Evolutionary conservation across 371 early-diverging fungal species (phyloP), one percentile per base, ranked within the genome.

Genomic region (Mortierella sp.): DNA sequence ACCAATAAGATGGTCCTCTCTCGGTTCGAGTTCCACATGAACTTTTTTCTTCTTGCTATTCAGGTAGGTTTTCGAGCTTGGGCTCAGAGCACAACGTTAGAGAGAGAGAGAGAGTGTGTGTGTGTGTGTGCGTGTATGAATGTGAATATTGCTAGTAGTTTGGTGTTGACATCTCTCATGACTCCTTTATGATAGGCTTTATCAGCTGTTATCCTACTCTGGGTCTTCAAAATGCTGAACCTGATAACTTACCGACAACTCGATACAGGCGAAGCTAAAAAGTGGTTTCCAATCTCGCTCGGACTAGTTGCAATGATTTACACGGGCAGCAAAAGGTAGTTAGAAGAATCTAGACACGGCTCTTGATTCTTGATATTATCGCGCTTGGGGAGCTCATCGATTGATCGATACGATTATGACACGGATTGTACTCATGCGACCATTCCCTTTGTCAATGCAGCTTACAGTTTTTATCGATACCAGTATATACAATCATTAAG

Each of bases 401-500:
- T 43, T 26, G 28, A 22, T 55, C 18, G 55, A 26, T 26, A 26
- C 16, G 28, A 12, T 55, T 10, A 55, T 11, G 18, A 26, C 8
- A 28, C 6, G 47, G 5, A 14, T 45, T 14, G 28, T 18, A 18
- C 63, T 58, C 59, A 68, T 11, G 14, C 60, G 30, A 43, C 11
- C 16, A 12, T 32, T 58, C 22, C 28, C 30, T 26, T 30, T 40
- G 20, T 52, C 37, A 26, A n/a, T 67, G 43, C 43, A 87, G 90
- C n/a, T 83, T 99, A 11, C 96, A 97, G 75, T 97, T 93, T 84
- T 89, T 99, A 51, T 91, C 95, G 40, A 95, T 98, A 68, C 96
- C 99, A 12, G 85, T 99, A 11, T 99, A 98, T 79, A 99, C 99
- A 35, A 93, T 99, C 60, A 98, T 99, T 86, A 99, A 99, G 87